A percentile compares a stretch with the other conserved stretches of the same genome.
Evolutionary conservation across 73 alveolate species (phyloP).

Genomic region (Tetrahymena thermophila): DNA sequence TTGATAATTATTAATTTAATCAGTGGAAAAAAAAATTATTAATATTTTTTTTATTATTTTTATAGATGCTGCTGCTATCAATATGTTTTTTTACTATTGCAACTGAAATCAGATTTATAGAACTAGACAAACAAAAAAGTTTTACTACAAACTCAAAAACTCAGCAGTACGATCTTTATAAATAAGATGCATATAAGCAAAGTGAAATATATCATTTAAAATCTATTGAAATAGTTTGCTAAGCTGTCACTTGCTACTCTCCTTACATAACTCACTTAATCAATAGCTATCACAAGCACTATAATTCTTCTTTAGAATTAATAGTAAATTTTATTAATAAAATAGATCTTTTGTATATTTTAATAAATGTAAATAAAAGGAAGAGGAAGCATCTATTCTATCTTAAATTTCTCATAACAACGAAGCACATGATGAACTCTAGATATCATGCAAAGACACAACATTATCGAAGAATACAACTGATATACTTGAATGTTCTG

Average conservation of each 20-base stretch:
- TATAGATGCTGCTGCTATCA: constrained; percentile 10
- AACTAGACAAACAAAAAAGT: constrained; percentile 26
- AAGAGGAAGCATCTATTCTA: background rate
- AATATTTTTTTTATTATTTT: too few species aligned
- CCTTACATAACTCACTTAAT: constrained; percentile 38
- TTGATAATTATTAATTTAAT: background rate
- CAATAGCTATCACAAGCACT: constrained; percentile 38
- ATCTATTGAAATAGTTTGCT: constrained; percentile 36
- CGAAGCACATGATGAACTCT: background rate
- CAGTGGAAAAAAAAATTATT: background rate
- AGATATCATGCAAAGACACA: background rate
- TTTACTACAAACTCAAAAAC: background rate
- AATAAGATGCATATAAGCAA: constrained; percentile 23
- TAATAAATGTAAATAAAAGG: background rate
- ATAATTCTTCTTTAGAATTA: constrained; percentile 20
- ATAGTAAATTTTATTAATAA: background rate
- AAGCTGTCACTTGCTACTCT: constrained; percentile 24
- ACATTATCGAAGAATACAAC: background rate
- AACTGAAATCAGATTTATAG: constrained; percentile 37
- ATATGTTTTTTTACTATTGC: constrained; percentile 37
- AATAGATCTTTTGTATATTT: background rate
- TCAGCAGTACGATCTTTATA: background rate
- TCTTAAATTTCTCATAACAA: background rate
- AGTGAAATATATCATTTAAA: constrained; percentile 41
- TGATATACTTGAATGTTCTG: background rate